Evolutionary conservation across 2,329 filamentous ascomycete species (phyloP).

Genomic region (Colletotrichum liaoningense): DNA sequence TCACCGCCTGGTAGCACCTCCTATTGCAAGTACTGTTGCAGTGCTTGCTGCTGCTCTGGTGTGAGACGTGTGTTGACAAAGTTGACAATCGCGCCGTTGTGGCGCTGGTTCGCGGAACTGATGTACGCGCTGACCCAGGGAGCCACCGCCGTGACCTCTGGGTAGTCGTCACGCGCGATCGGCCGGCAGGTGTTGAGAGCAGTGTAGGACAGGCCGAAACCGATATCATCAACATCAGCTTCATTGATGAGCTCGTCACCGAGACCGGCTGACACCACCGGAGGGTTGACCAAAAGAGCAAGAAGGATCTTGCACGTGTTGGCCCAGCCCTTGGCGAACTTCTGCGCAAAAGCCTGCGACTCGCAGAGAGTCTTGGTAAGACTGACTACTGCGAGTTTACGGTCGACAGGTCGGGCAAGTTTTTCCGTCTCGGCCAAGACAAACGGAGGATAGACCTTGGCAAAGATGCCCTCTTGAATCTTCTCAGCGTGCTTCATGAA

Average conservation of each 20-base stretch:
- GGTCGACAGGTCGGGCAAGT: conserved; percentile 86
- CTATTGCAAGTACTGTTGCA: conserved; percentile 63
- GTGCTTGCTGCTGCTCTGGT: conserved; percentile 66
- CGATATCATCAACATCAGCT: conserved; percentile 92
- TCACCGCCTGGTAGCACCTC: conserved; percentile 18
- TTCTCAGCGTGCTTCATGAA: conserved; percentile 88
- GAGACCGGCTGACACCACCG: conserved; percentile 70
- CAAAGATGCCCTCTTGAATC: conserved; percentile 84
- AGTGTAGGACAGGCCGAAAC: conserved; percentile 95
- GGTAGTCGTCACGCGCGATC: conserved; percentile 81
- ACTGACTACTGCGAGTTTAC: conserved; percentile 93
- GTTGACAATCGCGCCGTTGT: conserved; percentile 75
- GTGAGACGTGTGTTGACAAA: conserved; percentile 80
- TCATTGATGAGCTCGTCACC: conserved; percentile 85
- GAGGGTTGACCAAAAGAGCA: conserved; percentile 89
- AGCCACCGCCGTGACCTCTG: conserved; percentile 82
- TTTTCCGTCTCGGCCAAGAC: conserved; percentile 92
- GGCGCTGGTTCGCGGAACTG: conserved; percentile 79
- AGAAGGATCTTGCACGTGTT: conserved; percentile 91
- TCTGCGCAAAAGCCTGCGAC: conserved; percentile 83
- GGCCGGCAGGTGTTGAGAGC: conserved; percentile 91
- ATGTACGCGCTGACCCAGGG: conserved; percentile 88
- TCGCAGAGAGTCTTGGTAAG: conserved; percentile 93
- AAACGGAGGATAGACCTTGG: conserved; percentile 85
- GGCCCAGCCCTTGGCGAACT: conserved; percentile 90